phyloP scores from a whole-genome alignment of 768 basidiomycete genomes.

The Boletellus emodensis region DNA sequence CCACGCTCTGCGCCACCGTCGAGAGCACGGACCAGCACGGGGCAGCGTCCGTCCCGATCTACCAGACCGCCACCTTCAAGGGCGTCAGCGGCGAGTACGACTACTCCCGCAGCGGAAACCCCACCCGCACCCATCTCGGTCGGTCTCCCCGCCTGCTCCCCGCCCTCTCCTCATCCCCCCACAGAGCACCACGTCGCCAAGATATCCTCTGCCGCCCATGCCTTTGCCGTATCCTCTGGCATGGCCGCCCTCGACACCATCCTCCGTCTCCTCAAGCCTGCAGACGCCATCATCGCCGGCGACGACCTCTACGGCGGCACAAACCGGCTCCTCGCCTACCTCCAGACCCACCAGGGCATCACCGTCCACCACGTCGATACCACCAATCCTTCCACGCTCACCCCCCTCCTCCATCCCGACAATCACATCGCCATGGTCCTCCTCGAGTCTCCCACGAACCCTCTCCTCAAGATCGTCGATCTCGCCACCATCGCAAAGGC shows the following conservation, averaged over 20 bases:
- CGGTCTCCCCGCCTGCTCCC: constrained; percentile 17
- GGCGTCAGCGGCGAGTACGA: constrained; percentile 87
- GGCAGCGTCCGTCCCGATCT: constrained; percentile 92
- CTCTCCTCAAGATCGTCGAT: constrained; percentile 91
- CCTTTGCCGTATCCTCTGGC: constrained; percentile 90
- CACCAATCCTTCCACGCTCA: constrained; percentile 62
- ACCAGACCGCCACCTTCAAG: constrained; percentile 98
- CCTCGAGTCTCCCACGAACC: constrained; percentile 96
- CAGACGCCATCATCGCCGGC: constrained; percentile 93
- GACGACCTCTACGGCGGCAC: constrained; percentile 98
- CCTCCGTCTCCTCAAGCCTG: constrained; percentile 88
- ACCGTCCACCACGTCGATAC: constrained; percentile 93
- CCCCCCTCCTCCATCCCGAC: constrained; percentile 54
- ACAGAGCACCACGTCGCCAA: constrained; percentile 96
- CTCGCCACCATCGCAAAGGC: constrained; percentile 77
- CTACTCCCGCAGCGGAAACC: constrained; percentile 94
- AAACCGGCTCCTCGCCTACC: constrained; percentile 88
- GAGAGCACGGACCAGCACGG: constrained; percentile 97
- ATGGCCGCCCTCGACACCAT: constrained; percentile 99
- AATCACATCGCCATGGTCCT: constrained; percentile 91
- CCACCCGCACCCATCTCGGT: constrained; percentile 94
- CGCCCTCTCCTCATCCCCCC: background rate
- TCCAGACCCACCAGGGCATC: constrained; percentile 83
- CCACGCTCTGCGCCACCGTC: constrained; percentile 88
- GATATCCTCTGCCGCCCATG: constrained; percentile 88